A percentile compares a stretch with the other conserved stretches of the same genome.
Conservation (phyloP, 768 basidiomycete genomes). For the Dacryopinax spathularia region DNA sequence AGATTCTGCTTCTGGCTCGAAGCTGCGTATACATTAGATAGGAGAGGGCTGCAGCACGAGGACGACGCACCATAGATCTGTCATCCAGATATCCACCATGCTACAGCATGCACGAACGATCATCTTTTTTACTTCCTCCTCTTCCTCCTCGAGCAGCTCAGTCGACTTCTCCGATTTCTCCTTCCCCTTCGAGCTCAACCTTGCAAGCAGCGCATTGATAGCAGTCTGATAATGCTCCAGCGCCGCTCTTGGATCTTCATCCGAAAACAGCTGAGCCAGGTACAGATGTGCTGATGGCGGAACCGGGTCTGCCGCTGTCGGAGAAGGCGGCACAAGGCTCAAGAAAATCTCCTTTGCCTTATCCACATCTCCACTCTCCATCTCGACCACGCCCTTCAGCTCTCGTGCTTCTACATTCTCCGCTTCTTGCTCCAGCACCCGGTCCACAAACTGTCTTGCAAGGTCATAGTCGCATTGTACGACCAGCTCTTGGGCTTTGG, state of each 20-base stretch:
- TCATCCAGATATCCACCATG: constrained; percentile 96
- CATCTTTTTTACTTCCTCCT: constrained; percentile 47
- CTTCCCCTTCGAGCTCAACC: constrained; percentile 52
- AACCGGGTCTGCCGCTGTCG: constrained; percentile 43
- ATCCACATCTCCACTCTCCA: constrained; percentile 67
- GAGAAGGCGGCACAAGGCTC: constrained; percentile 45
- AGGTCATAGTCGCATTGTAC: constrained; percentile 75
- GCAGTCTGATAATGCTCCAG: constrained; percentile 69
- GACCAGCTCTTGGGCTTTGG: constrained; percentile 69
- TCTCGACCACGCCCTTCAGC: constrained; percentile 60
- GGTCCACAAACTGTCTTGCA: constrained; percentile 53
- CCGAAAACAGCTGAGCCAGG: constrained; percentile 62
- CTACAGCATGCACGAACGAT: constrained; percentile 68
- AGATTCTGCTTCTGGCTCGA: constrained; percentile 66
- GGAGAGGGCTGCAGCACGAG: neutral
- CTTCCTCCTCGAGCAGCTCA: constrained; percentile 28
- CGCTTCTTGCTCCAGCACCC: constrained; percentile 51
- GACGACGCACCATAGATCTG: constrained; percentile 64
- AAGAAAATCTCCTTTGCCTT: constrained; percentile 59
- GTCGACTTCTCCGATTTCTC: neutral
- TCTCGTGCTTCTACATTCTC: constrained; percentile 57
- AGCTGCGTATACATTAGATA: constrained; percentile 31
- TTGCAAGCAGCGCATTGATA: constrained; percentile 48
- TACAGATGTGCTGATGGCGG: constrained; percentile 72
- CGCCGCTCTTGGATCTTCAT: constrained; percentile 59